Conservation (phyloP, 169 alveolate genomes). For the Blepharisma undulans region DNA sequence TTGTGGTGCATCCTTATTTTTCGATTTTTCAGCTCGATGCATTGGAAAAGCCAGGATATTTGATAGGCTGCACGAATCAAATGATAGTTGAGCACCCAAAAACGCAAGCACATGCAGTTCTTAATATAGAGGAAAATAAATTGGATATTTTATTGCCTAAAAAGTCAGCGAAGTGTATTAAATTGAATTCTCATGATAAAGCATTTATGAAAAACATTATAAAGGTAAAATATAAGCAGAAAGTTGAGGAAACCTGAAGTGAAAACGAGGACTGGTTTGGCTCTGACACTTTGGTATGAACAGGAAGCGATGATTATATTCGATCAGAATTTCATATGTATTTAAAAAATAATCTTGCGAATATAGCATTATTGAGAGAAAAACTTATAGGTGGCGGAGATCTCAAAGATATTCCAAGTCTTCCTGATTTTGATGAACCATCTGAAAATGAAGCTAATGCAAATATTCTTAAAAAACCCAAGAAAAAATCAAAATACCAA, state of each 20-base stretch:
- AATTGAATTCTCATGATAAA: background rate
- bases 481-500: background rate
- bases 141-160: background rate
- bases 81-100: slow-evolving; percentile 25
- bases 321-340: background rate
- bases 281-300: background rate
- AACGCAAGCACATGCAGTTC: slow-evolving; percentile 3
- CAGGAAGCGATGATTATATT: background rate
- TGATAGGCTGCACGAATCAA: slow-evolving; percentile 35
- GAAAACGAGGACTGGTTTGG: background rate
- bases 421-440: background rate
- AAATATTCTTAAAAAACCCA: background rate
- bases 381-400: background rate
- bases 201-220: background rate
- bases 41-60: background rate
- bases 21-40: slow-evolving; percentile 24
- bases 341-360: background rate
- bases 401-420: background rate
- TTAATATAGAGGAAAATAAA: background rate
- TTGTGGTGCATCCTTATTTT: background rate
- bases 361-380: background rate
- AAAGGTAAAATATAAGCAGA: background rate
- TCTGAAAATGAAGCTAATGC: background rate
- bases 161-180: background rate
- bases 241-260: background rate